Conservation (phyloP, 129 eudicot species). For the Cynara cardunculus region DNA sequence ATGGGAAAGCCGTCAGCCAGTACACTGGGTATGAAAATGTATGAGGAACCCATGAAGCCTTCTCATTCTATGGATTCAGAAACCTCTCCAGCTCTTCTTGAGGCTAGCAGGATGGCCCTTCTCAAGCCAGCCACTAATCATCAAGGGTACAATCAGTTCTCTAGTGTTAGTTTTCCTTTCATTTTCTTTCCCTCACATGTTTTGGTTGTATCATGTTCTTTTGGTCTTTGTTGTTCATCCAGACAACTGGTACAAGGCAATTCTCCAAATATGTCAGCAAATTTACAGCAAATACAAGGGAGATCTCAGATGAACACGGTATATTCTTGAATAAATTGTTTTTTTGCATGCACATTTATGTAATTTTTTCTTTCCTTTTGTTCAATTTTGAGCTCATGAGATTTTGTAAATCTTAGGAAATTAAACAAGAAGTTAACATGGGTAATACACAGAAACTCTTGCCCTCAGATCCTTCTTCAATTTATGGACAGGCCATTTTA, state of each 20-base stretch:
- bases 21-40: slow-evolving; percentile 73
- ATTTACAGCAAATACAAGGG: slow-evolving; percentile 92
- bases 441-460: slow-evolving; percentile 71
- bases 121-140: slow-evolving; percentile 80
- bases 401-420: slow-evolving; percentile 47
- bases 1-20: slow-evolving; percentile 85
- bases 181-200: background rate
- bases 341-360: slow-evolving; percentile 1
- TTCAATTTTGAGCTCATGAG: slow-evolving; percentile 7
- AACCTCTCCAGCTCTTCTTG: slow-evolving; percentile 67
- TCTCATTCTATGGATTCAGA: slow-evolving; percentile 84
- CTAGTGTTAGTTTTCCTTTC: background rate
- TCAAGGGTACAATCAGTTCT: slow-evolving; percentile 64
- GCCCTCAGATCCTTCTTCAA: slow-evolving; percentile 87
- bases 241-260: slow-evolving; percentile 90
- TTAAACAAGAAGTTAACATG: slow-evolving; percentile 75
- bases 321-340: slow-evolving; percentile 16
- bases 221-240: slow-evolving; percentile 40
- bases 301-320: slow-evolving; percentile 71
- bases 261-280: slow-evolving; percentile 69
- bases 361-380: background rate
- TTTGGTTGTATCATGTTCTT: slow-evolving; percentile 18
- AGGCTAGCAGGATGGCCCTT: slow-evolving; percentile 88
- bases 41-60: slow-evolving; percentile 78
- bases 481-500: slow-evolving; percentile 93